phyloP scores from a whole-genome alignment of 306 rosid species.

The Prosopis cineraria region DNA sequence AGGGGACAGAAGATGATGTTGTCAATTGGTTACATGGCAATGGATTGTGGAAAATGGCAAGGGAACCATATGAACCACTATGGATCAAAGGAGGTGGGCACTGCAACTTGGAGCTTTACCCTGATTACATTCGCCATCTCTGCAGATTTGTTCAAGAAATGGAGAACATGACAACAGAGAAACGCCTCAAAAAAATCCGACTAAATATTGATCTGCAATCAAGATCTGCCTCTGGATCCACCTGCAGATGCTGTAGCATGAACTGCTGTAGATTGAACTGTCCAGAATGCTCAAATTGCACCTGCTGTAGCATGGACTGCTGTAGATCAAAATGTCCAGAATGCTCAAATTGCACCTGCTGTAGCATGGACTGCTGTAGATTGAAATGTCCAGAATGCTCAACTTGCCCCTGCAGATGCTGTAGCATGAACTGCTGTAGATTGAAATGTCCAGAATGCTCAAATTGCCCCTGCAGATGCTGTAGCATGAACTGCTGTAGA shows the following conservation, averaged over 20 bases:
- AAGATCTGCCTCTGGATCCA: conserved; percentile 20
- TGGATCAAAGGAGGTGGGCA: conserved; percentile 99
- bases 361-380: conserved; percentile 44
- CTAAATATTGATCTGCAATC: conserved; percentile 42
- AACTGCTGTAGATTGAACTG: conserved; percentile 51
- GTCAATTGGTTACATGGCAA: conserved; percentile 95
- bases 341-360: conserved; percentile 46
- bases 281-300: conserved; percentile 41
- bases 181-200: conserved; percentile 66
- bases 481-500: conserved; percentile 45
- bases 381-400: conserved; percentile 51
- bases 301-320: conserved; percentile 49
- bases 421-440: conserved; percentile 45
- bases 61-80: conserved; percentile 86
- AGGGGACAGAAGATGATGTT: conserved; percentile 98
- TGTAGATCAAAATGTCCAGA: conserved; percentile 50
- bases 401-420: conserved; percentile 47
- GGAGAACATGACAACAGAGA: conserved; percentile 82
- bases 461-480: conserved; percentile 47
- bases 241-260: conserved; percentile 45
- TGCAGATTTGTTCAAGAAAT: conserved; percentile 80
- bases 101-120: conserved; percentile 97
- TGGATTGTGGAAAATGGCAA: conserved; percentile 88
- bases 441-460: conserved; percentile 51
- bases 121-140: conserved; percentile 88